phyloP scores from a whole-genome alignment of 768 basidiomycete genomes.

The Cystofilobasidium macerans region DNA sequence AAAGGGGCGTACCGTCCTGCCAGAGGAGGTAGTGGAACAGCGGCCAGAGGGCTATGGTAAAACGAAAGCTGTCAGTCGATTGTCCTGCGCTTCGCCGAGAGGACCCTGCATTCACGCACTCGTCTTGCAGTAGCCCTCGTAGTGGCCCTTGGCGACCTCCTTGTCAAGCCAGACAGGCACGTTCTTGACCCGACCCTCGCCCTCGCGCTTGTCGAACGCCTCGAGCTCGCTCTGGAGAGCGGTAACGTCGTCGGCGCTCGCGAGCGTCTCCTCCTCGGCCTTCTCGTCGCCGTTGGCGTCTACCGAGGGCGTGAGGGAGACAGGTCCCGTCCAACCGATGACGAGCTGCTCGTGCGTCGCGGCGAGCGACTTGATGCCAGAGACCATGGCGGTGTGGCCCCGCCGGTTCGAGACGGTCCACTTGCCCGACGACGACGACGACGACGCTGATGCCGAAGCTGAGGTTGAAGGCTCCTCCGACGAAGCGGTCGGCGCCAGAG shows the following conservation, averaged over 20 bases:
- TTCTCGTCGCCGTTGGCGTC: constrained; percentile 37
- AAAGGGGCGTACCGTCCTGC: constrained; percentile 52
- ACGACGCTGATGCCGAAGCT: background rate
- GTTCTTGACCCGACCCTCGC: constrained; percentile 33
- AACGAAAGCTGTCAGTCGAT: background rate
- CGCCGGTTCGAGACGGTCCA: constrained; percentile 74
- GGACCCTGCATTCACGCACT: no score
- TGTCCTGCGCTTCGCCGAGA: no score
- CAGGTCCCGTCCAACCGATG: constrained; percentile 88
- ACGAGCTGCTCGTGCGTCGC: constrained; percentile 79
- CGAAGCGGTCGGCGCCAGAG: background rate
- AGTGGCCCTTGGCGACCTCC: constrained; percentile 80
- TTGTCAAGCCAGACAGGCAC: constrained; percentile 80
- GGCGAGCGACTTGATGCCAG: constrained; percentile 74
- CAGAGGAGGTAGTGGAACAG: constrained; percentile 96
- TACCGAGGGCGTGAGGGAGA: constrained; percentile 39
- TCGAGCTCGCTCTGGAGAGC: constrained; percentile 57
- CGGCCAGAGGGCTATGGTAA: constrained; percentile 72
- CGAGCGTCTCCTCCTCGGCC: constrained; percentile 42
- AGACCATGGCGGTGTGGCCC: constrained; percentile 90
- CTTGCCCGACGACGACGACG: constrained; percentile 29
- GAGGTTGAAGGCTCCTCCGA: background rate
- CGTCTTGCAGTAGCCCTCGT: constrained; percentile 95
- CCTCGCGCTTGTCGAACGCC: constrained; percentile 52
- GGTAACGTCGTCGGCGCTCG: constrained; percentile 46